These are phyloP conservation scores for Stylonectria norvegica DNA, from an alignment of 2,329 filamentous ascomycete genomes.

Conservation along the genomic window DNA sequence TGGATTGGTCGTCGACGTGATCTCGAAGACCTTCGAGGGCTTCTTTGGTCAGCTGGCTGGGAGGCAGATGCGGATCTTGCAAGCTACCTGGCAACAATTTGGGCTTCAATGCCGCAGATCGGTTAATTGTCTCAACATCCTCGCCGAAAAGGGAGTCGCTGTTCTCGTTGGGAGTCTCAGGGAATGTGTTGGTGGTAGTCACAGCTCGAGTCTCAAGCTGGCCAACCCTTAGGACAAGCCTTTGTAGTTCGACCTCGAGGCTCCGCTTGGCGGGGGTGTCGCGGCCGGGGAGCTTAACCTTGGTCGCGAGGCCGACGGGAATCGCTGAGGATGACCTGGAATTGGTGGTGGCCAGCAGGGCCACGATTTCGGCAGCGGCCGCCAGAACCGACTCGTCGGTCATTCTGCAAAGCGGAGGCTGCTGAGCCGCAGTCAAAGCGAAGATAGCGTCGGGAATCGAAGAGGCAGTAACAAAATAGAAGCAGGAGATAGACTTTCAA, in stretches of 20 bases:
- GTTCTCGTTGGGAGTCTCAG: constrained; percentile 78
- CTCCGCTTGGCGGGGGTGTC: constrained; percentile 71
- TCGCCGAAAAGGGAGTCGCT: constrained; percentile 62
- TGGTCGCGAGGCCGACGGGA: constrained; percentile 41
- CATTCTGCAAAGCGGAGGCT: constrained; percentile 37
- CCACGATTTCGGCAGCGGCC: constrained; percentile 52
- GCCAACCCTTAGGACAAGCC: constrained; percentile 73
- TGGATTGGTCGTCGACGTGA: constrained; percentile 89
- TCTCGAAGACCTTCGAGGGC: constrained; percentile 83
- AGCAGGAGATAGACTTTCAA: too few species aligned
- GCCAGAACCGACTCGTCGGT: constrained; percentile 54
- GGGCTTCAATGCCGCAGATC: constrained; percentile 30
- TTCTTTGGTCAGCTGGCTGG: constrained; percentile 66
- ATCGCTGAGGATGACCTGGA: constrained; percentile 38
- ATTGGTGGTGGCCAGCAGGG: constrained; percentile 47
- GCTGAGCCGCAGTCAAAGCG: constrained; percentile 27
- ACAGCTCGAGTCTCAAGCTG: constrained; percentile 77
- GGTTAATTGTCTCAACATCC: constrained; percentile 47
- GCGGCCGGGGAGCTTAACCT: constrained; percentile 72
- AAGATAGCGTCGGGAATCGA: constrained; percentile 10
- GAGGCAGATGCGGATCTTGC: constrained; percentile 34
- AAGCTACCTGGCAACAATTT: constrained; percentile 46
- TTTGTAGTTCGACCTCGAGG: constrained; percentile 79
- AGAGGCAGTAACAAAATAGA: background rate
- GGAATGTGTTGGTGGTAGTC: constrained; percentile 59